Percentiles rank a stretch among this genome's conserved stretches.
phyloP scores from a whole-genome alignment of 345 rosid species.

The Eutrema heterophyllum region DNA sequence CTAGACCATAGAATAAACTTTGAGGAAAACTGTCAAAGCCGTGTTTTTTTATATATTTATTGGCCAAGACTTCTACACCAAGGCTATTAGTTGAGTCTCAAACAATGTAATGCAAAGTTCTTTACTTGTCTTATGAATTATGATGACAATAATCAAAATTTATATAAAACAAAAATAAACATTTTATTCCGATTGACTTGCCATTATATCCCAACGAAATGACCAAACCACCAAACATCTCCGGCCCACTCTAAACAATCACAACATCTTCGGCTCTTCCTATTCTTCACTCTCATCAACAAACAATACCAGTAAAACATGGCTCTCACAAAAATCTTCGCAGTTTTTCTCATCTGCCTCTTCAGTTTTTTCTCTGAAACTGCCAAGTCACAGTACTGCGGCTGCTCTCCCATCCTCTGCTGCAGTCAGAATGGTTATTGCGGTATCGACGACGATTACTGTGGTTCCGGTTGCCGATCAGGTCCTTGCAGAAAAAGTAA shows the following conservation, averaged over 20 bases:
- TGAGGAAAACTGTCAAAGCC: neutral
- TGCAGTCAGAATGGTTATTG: conserved; percentile 36
- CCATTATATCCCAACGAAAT: neutral
- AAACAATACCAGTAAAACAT: neutral
- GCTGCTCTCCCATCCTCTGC: conserved; percentile 35
- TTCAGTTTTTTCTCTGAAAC: neutral
- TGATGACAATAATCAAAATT: neutral
- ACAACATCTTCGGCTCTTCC: neutral
- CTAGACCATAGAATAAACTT: neutral
- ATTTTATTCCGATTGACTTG: neutral
- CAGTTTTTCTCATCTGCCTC: neutral
- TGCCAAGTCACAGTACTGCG: conserved; percentile 32
- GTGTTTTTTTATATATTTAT: too few relatives aligned
- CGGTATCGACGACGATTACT: conserved; percentile 2
- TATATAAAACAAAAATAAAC: too few relatives aligned
- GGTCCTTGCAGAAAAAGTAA: conserved; percentile 41
- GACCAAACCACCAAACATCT: neutral
- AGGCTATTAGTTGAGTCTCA: too few relatives aligned
- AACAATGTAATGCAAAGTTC: too few relatives aligned
- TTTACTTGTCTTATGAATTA: too few relatives aligned
- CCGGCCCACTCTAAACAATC: neutral
- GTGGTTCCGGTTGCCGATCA: conserved; percentile 35
- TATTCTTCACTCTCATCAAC: conserved; percentile 1
- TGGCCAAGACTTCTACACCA: too few relatives aligned
- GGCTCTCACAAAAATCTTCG: neutral